A percentile compares a stretch with the other conserved stretches of the same genome.
phyloP scores from a whole-genome alignment of 139 green algal genomes.

The Chlamydomonas sp. region DNA sequence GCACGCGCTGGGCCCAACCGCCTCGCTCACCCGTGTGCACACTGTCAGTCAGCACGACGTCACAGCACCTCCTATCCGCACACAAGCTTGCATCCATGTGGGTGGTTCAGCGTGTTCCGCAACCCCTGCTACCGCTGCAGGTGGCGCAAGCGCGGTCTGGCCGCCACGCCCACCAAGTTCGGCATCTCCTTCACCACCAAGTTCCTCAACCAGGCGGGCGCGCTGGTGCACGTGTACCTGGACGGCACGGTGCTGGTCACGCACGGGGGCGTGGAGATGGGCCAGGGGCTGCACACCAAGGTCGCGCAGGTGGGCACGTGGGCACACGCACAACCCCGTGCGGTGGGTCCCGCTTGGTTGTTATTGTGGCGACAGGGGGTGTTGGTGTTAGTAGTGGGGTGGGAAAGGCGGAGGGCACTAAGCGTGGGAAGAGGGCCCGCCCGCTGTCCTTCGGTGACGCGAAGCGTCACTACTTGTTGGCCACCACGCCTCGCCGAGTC shows the following conservation, averaged over 20 bases:
- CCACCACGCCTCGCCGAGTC: not conserved
- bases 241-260: slow-evolving; percentile 95
- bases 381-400: not conserved
- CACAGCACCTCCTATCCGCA: not conserved
- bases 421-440: too few relatives aligned
- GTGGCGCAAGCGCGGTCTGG: slow-evolving; percentile 89
- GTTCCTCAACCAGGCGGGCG: slow-evolving; percentile 90
- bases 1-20: not conserved
- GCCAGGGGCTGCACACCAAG: slow-evolving; percentile 98
- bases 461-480: not conserved
- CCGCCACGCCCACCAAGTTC: slow-evolving; percentile 94
- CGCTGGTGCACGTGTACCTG: slow-evolving; percentile 95
- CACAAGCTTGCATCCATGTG: slow-evolving; percentile 49
- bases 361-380: not conserved
- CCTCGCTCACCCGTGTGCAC: not conserved
- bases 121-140: not conserved
- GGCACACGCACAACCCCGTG: not conserved
- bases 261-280: slow-evolving; percentile 98
- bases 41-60: not conserved
- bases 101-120: not conserved
- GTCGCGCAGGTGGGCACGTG: slow-evolving; percentile 76
- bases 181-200: slow-evolving; percentile 94
- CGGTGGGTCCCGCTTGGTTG: too few relatives aligned
- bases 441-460: too few relatives aligned
- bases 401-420: not conserved